Conservation (phyloP, 2,329 filamentous ascomycete genomes). For the Fusarium sp. region DNA sequence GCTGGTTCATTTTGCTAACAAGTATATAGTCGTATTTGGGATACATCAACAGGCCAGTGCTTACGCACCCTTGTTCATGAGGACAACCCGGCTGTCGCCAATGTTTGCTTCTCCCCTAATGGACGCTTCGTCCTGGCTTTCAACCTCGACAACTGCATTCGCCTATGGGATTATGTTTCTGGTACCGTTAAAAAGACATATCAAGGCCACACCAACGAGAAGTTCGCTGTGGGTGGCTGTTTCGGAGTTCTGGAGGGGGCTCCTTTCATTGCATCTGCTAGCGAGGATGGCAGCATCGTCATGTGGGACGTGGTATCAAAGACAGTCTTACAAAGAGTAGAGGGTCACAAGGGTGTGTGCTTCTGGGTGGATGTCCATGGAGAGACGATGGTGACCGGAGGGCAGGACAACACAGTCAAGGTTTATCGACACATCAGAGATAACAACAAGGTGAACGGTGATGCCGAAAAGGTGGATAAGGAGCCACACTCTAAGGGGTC, state of each 20-base stretch:
- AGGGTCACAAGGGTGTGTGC: conserved; percentile 63
- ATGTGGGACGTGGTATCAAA: conserved; percentile 94
- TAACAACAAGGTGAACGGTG: conserved; percentile 30
- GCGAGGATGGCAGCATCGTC: conserved; percentile 84
- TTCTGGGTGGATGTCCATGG: conserved; percentile 71
- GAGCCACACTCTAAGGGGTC: conserved; percentile 65
- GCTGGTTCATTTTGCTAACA: conserved; percentile 24
- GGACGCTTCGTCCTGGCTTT: conserved; percentile 92
- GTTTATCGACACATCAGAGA: conserved; percentile 53
- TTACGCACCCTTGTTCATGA: conserved; percentile 94
- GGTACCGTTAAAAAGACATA: conserved; percentile 96
- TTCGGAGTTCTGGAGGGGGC: conserved; percentile 69
- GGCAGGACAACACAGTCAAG: conserved; percentile 62
- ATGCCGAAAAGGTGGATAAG: conserved; percentile 25
- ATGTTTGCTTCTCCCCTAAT: conserved; percentile 92
- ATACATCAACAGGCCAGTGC: conserved; percentile 93
- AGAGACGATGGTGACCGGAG: conserved; percentile 64
- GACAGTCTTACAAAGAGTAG: conserved; percentile 75
- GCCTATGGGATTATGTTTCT: conserved; percentile 94
- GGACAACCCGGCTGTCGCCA: conserved; percentile 89
- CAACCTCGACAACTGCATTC: conserved; percentile 87
- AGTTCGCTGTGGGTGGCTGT: conserved; percentile 83
- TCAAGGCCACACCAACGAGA: conserved; percentile 86
- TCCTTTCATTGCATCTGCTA: conserved; percentile 80
- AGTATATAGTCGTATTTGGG: conserved; percentile 79